Evolutionary conservation across 495 filamentous ascomycete species (phyloP), one percentile per base, ranked within the genome.

Genomic region (Trypethelium eluteriae): DNA sequence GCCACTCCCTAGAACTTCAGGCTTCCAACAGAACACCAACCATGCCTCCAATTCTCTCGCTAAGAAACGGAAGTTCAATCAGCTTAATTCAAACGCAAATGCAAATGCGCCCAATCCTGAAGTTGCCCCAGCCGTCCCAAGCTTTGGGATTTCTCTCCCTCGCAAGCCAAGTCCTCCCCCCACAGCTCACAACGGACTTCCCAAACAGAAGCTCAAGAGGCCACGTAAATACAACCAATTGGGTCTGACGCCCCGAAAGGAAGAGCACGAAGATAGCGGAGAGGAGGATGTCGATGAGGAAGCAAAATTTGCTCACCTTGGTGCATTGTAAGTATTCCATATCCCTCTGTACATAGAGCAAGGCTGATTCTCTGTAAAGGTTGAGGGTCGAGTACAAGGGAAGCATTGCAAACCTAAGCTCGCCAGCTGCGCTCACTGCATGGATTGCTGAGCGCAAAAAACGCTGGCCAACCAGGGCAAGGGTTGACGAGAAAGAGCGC

Each of bases 391-490:
- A 74, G 50, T 71, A 79, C 64, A 72, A 75, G 16, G 76, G 74
- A 25, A 38, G 71, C 25, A 69, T 66, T 10, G 53, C 74, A n/a
- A 69, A 72, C 1, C 69, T 79, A 6, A 73, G 88, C 79, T 74
- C 84, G 75, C 74, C 82, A 2, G 77, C 83, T n/a, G 91, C 95
- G 65, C 81, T 96, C 65, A 82, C 83, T 12, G 84, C 86, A 25
- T 96, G 90, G 89, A 86, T 95, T 65, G 85, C 84, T 49, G 91
- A 94, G 74, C 86, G 92, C 34, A 87, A 83, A 71, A 88, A 86
- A 70, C 85, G 85, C 18, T 96, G 82, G 73, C 92, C 92, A 2
- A 96, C 92, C 0, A 82, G 85, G 74, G 83, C 84, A 64, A 84
- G 87, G 56, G 76, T 82, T 67, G 80, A 77, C 64, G 81, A 84